These are phyloP conservation scores for Teratosphaeria nubilosa DNA, from an alignment of 2,329 filamentous ascomycete genomes.

Conservation along the genomic window DNA sequence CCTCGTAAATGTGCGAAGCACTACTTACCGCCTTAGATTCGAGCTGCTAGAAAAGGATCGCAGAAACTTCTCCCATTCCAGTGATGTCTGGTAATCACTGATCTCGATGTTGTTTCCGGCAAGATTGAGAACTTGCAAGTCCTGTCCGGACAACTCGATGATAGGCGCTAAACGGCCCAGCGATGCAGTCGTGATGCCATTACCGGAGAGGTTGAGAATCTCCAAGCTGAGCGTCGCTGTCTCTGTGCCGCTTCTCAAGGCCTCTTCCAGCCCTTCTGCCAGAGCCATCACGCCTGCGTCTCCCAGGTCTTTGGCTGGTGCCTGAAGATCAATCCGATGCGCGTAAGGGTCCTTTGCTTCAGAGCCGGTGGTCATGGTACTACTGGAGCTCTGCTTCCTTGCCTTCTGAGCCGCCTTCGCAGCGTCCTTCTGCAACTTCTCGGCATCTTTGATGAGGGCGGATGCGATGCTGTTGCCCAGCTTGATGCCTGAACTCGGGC, in stretches of 20 bases:
- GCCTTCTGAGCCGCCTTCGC: constrained; percentile 15
- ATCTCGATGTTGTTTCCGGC: constrained; percentile 37
- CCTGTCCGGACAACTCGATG: constrained; percentile 31
- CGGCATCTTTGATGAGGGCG: constrained; percentile 31
- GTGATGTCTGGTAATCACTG: constrained; percentile 25
- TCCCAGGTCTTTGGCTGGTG: constrained; percentile 35
- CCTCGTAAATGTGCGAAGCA: background rate
- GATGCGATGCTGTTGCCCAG: constrained; percentile 36
- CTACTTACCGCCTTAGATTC: background rate
- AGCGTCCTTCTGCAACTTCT: constrained; percentile 21
- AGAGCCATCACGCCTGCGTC: constrained; percentile 36
- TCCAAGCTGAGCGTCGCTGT: constrained; percentile 29
- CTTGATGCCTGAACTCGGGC: constrained; percentile 36
- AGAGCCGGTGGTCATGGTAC: constrained; percentile 9
- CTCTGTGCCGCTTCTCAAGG: constrained; percentile 26
- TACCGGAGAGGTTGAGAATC: constrained; percentile 37
- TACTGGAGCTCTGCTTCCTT: constrained; percentile 18
- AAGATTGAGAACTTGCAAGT: constrained; percentile 38
- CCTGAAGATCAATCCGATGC: constrained; percentile 34
- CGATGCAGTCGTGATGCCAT: constrained; percentile 33
- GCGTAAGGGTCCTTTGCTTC: constrained; percentile 7
- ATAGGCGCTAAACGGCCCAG: constrained; percentile 33
- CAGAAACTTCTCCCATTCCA: constrained; percentile 33
- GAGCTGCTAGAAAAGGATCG: constrained; percentile 14
- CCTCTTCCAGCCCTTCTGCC: constrained; percentile 32